Percentiles rank a stretch among this genome's conserved stretches.
phyloP scores from a whole-genome alignment of 805 yeast genomes.

The Saturnispora hagleri region DNA sequence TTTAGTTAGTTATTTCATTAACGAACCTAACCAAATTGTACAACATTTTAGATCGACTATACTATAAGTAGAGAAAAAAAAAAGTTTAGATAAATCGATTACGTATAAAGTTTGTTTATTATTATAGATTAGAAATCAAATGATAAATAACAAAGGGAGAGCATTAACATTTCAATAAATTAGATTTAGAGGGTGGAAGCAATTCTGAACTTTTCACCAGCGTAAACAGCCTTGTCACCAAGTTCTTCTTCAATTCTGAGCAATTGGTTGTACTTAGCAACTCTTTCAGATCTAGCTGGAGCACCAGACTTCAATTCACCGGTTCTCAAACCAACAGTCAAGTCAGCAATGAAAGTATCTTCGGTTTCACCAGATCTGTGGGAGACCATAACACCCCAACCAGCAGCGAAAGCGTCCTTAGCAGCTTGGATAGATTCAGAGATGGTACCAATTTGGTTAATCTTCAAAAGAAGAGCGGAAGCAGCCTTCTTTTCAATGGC shows the following conservation, averaged over 20 bases:
- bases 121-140: not conserved
- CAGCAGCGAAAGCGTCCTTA: slow-evolving; percentile 85
- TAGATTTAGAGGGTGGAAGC: slow-evolving; percentile 26
- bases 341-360: slow-evolving; percentile 96
- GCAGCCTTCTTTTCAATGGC: slow-evolving; percentile 97
- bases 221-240: slow-evolving; percentile 94
- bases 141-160: not conserved
- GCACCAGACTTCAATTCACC: slow-evolving; percentile 99
- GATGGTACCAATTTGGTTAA: slow-evolving; percentile 96
- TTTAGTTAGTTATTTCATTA: too few relatives aligned
- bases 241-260: slow-evolving; percentile 97
- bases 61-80: not conserved
- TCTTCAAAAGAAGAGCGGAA: slow-evolving; percentile 90
- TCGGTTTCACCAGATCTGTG: slow-evolving; percentile 99
- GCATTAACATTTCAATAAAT: not conserved
- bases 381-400: slow-evolving; percentile 99
- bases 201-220: slow-evolving; percentile 84
- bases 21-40: not conserved
- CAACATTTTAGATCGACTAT: not conserved
- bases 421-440: slow-evolving; percentile 97
- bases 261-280: slow-evolving; percentile 97
- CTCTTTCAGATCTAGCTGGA: slow-evolving; percentile 99
- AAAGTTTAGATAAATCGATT: slow-evolving; percentile 1
- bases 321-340: slow-evolving; percentile 93
- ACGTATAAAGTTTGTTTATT: not conserved